Conservation (phyloP, 768 basidiomycete genomes). For the Tulasnella calospora region DNA sequence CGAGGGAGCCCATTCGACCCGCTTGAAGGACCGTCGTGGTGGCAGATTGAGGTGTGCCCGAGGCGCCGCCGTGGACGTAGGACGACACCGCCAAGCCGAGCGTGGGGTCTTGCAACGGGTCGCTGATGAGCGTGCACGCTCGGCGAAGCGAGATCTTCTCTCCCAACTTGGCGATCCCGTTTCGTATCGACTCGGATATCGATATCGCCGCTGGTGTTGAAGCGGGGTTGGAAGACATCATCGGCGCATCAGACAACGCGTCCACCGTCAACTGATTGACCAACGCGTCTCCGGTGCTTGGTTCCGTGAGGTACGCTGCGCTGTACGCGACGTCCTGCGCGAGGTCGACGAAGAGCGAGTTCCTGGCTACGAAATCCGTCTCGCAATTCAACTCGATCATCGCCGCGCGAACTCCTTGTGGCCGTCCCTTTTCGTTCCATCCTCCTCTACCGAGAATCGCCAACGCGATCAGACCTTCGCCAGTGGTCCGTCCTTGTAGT, state of each 20-base stretch:
- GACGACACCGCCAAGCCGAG: constrained; percentile 48
- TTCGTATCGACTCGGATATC: constrained; percentile 59
- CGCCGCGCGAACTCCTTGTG: constrained; percentile 61
- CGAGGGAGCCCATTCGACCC: constrained; percentile 55
- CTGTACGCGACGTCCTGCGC: constrained; percentile 79
- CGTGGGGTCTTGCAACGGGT: constrained; percentile 39
- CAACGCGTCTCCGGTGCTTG: constrained; percentile 30
- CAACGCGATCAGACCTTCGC: constrained; percentile 76
- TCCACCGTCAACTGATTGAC: constrained; percentile 53
- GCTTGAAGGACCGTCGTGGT: not conserved
- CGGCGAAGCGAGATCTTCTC: constrained; percentile 71
- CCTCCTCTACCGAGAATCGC: constrained; percentile 64
- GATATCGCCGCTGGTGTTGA: constrained; percentile 41
- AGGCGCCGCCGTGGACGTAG: constrained; percentile 58
- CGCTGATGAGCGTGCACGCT: constrained; percentile 44
- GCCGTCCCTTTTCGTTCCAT: constrained; percentile 38
- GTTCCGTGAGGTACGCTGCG: constrained; percentile 64
- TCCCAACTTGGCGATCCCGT: constrained; percentile 69
- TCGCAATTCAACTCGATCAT: constrained; percentile 95
- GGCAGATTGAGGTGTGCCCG: constrained; percentile 25
- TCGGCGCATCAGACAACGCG: constrained; percentile 54
- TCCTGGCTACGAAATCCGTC: constrained; percentile 92
- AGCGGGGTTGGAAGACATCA: constrained; percentile 47
- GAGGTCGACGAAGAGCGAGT: constrained; percentile 71
- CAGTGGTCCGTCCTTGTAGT: constrained; percentile 64